Conservation (phyloP, 768 basidiomycete species). For the Fibroporia radiculosa region DNA sequence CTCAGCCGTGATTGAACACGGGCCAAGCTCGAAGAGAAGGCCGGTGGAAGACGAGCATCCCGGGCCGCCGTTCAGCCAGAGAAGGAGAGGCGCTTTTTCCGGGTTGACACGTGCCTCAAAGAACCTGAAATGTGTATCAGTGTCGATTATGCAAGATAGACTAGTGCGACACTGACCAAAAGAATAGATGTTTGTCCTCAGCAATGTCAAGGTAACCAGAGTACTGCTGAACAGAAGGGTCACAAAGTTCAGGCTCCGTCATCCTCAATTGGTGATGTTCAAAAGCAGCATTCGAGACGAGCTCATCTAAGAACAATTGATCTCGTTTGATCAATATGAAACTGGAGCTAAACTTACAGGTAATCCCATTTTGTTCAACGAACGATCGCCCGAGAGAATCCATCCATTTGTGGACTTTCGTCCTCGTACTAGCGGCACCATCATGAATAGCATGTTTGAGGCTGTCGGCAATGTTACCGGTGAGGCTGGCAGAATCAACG, state of each 20-base stretch:
- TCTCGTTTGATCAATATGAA: background rate
- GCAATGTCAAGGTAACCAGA: slow-evolving; percentile 53
- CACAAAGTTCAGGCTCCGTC: slow-evolving; percentile 40
- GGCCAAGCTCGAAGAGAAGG: slow-evolving; percentile 87
- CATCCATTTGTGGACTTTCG: slow-evolving; percentile 51
- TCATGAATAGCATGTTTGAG: slow-evolving; percentile 31
- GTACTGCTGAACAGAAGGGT: slow-evolving; percentile 41
- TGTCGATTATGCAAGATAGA: background rate
- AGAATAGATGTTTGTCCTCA: slow-evolving; percentile 49
- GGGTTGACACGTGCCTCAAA: slow-evolving; percentile 80
- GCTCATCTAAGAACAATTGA: slow-evolving; percentile 25
- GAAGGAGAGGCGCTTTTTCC: slow-evolving; percentile 67
- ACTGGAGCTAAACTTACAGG: slow-evolving; percentile 47
- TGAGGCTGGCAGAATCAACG: slow-evolving; percentile 11
- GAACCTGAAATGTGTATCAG: slow-evolving; percentile 46
- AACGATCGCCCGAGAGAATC: slow-evolving; percentile 52
- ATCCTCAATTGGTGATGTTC: slow-evolving; percentile 30
- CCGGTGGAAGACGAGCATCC: slow-evolving; percentile 48
- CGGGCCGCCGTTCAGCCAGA: slow-evolving; percentile 84
- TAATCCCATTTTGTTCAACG: slow-evolving; percentile 60
- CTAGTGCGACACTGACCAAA: slow-evolving; percentile 33
- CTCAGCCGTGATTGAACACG: slow-evolving; percentile 65
- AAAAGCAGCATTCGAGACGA: slow-evolving; percentile 31
- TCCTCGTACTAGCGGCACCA: slow-evolving; percentile 22
- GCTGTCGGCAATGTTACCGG: slow-evolving; percentile 14